Percentiles rank a stretch among this genome's conserved stretches.
These are phyloP conservation scores for Candida nonsorbophila DNA, from an alignment of 805 yeast species.

Conservation along the genomic window DNA sequence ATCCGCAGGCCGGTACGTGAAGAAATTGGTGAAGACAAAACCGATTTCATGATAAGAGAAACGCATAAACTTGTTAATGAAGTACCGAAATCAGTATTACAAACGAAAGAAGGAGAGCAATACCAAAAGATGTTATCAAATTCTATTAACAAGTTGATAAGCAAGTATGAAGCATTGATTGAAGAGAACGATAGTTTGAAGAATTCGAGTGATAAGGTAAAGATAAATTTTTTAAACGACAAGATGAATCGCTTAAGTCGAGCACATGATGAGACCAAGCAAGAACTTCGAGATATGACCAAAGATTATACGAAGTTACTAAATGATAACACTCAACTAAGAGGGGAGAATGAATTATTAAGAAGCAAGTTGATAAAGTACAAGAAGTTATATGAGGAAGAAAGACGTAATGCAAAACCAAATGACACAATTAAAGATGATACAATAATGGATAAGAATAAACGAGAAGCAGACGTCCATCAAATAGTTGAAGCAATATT, in stretches of 20 bases:
- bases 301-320: conserved; percentile 11
- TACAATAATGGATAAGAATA: no score
- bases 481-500: no score
- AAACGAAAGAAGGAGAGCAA: conserved; percentile 20
- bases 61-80: conserved; percentile 22
- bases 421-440: no score
- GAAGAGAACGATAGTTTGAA: conserved; percentile 5
- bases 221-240: conserved; percentile 10
- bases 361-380: conserved; percentile 31
- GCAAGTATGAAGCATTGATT: conserved; percentile 5
- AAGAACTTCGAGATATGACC: conserved; percentile 7
- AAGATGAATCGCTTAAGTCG: conserved; percentile 8
- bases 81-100: conserved; percentile 14
- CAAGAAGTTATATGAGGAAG: conserved; percentile 22
- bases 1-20: background rate
- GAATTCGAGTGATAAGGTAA: conserved; percentile 5
- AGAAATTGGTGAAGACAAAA: conserved; percentile 5
- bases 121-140: conserved; percentile 19
- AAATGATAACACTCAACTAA: conserved; percentile 14
- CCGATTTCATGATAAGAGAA: conserved; percentile 19
- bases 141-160: conserved; percentile 21
- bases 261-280: conserved; percentile 6
- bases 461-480: no score
- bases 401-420: background rate
- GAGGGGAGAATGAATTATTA: conserved; percentile 23